These are phyloP conservation scores for Phytophthora pini DNA, from an alignment of 352 stramenopile species.

Conservation along the genomic window DNA sequence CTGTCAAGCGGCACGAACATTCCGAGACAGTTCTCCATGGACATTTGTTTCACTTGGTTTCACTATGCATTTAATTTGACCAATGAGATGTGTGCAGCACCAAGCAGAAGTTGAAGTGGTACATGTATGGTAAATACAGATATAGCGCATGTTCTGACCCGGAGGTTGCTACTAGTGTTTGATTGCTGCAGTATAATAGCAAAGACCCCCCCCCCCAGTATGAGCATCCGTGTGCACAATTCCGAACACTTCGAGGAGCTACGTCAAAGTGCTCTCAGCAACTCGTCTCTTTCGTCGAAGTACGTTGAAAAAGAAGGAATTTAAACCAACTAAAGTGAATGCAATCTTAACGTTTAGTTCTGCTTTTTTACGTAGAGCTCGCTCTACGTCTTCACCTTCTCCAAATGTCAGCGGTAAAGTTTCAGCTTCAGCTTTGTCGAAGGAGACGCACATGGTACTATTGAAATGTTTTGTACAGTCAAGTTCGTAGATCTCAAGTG, in stretches of 20 bases:
- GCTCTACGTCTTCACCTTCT: slow-evolving; percentile 21
- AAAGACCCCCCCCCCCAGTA: slow-evolving; percentile 13
- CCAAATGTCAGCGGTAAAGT: slow-evolving; percentile 30
- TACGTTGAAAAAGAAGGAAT: slow-evolving; percentile 23
- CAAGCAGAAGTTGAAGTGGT: slow-evolving; percentile 3
- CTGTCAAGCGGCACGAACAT: slow-evolving; percentile 16
- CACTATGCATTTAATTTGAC: not conserved
- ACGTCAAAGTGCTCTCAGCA: slow-evolving; percentile 57
- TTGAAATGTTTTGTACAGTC: slow-evolving; percentile 1
- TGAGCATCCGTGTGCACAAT: slow-evolving; percentile 84
- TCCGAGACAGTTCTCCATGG: slow-evolving; percentile 27
- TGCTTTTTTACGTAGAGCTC: slow-evolving; percentile 7
- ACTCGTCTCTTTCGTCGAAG: slow-evolving; percentile 33
- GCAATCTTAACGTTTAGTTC: not conserved
- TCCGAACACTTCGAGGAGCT: slow-evolving; percentile 77
- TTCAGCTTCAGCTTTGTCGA: slow-evolving; percentile 54
- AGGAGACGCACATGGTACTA: slow-evolving; percentile 58
- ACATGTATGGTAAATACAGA: not conserved
- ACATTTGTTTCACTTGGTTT: no score
- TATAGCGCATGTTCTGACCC: slow-evolving; percentile 3
- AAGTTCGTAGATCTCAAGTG: not conserved
- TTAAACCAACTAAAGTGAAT: not conserved
- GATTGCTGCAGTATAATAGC: not conserved
- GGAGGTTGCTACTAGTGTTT: not conserved
- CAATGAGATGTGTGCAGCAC: not conserved